Percentiles rank a stretch among this genome's conserved stretches.
These are phyloP conservation scores for Musa troglodytarum DNA, from an alignment of 176 grass and related monocot species.

Conservation along the genomic window DNA sequence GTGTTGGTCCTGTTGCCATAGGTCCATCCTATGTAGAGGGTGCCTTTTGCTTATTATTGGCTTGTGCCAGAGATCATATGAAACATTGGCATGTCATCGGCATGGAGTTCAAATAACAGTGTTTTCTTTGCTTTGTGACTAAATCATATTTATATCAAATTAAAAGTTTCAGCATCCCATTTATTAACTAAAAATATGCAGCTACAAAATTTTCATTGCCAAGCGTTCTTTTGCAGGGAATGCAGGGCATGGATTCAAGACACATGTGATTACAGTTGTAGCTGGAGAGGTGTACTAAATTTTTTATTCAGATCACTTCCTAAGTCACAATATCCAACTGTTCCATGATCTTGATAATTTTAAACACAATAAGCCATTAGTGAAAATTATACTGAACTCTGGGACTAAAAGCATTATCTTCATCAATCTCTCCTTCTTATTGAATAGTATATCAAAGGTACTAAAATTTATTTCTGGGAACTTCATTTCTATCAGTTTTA, in stretches of 20 bases:
- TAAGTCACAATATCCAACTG: not conserved
- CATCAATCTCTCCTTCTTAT: not conserved
- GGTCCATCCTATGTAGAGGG: no score
- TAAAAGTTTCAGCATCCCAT: slow-evolving; percentile 1
- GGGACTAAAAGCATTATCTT: not conserved
- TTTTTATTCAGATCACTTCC: not conserved
- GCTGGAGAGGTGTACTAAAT: slow-evolving; percentile 35
- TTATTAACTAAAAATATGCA: not conserved
- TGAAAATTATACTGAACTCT: not conserved
- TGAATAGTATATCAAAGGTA: not conserved
- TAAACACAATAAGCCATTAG: no score
- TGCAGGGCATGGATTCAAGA: slow-evolving; percentile 40
- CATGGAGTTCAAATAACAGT: not conserved
- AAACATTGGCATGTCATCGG: not conserved
- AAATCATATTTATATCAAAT: not conserved
- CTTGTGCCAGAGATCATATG: not conserved
- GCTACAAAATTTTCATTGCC: not conserved
- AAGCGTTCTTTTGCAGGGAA: slow-evolving; percentile 2
- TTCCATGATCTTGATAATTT: not conserved
- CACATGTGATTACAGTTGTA: slow-evolving; percentile 36
- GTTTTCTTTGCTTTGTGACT: not conserved
- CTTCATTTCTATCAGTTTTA: no score
- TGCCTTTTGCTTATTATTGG: not conserved
- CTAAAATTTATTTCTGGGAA: no score
- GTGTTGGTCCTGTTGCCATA: no score